Evolutionary conservation across 2,329 filamentous ascomycete species (phyloP).

Genomic region (Xylaria sp.): DNA sequence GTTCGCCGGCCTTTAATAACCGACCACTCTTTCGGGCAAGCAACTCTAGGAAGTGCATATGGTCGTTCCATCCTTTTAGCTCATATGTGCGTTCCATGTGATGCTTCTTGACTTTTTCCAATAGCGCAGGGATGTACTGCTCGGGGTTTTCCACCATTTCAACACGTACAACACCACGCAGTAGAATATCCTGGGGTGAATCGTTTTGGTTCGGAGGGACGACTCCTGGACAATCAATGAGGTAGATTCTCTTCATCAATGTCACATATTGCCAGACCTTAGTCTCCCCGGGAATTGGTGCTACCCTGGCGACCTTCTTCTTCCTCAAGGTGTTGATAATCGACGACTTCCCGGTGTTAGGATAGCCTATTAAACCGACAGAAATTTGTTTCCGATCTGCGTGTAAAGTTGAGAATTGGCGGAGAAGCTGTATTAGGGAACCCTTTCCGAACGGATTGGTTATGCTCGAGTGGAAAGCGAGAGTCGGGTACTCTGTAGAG

Average conservation of each 20-base stretch:
- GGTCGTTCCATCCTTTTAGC: slow-evolving; percentile 74
- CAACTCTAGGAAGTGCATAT: slow-evolving; percentile 82
- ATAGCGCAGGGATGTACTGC: slow-evolving; percentile 87
- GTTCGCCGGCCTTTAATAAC: slow-evolving; percentile 88
- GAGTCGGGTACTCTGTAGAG: slow-evolving; percentile 88
- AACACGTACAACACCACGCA: slow-evolving; percentile 88
- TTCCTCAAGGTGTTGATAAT: slow-evolving; percentile 96
- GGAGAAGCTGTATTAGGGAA: slow-evolving; percentile 84
- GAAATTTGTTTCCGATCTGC: slow-evolving; percentile 92
- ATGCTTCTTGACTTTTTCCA: slow-evolving; percentile 78
- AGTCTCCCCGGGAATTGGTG: slow-evolving; percentile 93
- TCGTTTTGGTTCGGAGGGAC: slow-evolving; percentile 87
- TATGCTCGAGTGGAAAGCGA: slow-evolving; percentile 92
- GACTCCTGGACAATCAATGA: slow-evolving; percentile 96
- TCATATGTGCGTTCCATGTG: slow-evolving; percentile 95
- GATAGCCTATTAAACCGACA: slow-evolving; percentile 83
- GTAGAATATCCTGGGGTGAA: slow-evolving; percentile 81
- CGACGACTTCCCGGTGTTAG: slow-evolving; percentile 93
- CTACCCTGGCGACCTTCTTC: slow-evolving; percentile 92
- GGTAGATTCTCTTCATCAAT: slow-evolving; percentile 86
- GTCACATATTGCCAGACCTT: slow-evolving; percentile 99
- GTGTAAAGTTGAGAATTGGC: slow-evolving; percentile 91
- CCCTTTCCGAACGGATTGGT: slow-evolving; percentile 98
- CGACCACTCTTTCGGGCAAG: slow-evolving; percentile 86
- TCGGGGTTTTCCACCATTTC: slow-evolving; percentile 97